Evolutionary conservation across 2,329 filamentous ascomycete genomes (phyloP), one percentile per base, ranked within the genome.

Genomic region (Helotiales sp.): DNA sequence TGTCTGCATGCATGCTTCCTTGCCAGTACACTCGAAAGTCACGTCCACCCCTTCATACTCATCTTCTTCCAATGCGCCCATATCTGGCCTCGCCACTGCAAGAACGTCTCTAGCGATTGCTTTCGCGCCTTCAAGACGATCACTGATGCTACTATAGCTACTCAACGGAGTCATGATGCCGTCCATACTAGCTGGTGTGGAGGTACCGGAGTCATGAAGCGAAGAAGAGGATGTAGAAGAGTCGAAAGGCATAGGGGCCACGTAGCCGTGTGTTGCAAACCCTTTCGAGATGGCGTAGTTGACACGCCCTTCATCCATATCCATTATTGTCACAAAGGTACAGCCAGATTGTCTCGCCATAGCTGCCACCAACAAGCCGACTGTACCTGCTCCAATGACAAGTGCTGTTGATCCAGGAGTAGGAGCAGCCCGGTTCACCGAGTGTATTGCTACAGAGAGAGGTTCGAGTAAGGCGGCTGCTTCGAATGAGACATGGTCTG

Each of bases 1-100:
- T 1, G 87, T 87, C 70, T 91, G 88, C 74, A 90, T 86, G 70
- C 88, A 91, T 0, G 82, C 79, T 61, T 89, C 87, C 60, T 91
- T 89, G 27, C 89, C 89, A 0, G 89, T 91, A 69, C 88, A 91
- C 72, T 92, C 89, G 63, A 91, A 91, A 0, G 87, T 83, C 5
- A 87, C 73, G 67, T 90, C 87, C 2, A 90, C 81, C 47, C 88
- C 86, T 1, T 77, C 81, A 67, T 89, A 79, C 51, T 88, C 86
- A 22, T 81, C 69, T 6, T 78, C 76, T 25, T 71, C 67, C 2
- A 75, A 67, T 67, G 69, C 7, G 65, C 66, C 15, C 47, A 65
- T 63, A 24, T 67, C 64, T 62, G 61, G 56, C 34, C 63, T 59
- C 6, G 69, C 56, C 7, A 68, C 61, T 1, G 77, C 71, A 40